Conservation (phyloP, 352 stramenopile genomes). For the Plasmopara muralis region DNA sequence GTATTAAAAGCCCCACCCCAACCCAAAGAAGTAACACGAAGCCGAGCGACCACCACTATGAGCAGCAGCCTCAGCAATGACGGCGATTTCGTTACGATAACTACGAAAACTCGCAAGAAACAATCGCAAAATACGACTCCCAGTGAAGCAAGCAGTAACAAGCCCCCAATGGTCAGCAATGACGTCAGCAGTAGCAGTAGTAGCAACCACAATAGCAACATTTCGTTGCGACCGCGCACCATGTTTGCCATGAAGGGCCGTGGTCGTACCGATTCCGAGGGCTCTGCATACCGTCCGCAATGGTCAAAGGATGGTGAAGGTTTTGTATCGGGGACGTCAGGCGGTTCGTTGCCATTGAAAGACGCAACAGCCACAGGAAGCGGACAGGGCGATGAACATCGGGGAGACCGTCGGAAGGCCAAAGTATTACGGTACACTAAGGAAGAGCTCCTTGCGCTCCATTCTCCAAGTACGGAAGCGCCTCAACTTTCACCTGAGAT, state of each 20-base stretch:
- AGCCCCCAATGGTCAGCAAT: slow-evolving; percentile 12
- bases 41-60: slow-evolving; percentile 15
- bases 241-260: slow-evolving; percentile 87
- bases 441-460: slow-evolving; percentile 71
- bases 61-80: slow-evolving; percentile 36
- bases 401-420: slow-evolving; percentile 46
- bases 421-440: slow-evolving; percentile 82
- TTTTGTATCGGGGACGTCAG: slow-evolving; percentile 47
- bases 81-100: slow-evolving; percentile 77
- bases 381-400: slow-evolving; percentile 23
- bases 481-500: slow-evolving; percentile 58
- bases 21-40: slow-evolving; percentile 13
- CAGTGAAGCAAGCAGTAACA: slow-evolving; percentile 15
- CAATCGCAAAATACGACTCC: slow-evolving; percentile 11
- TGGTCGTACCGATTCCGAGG: slow-evolving; percentile 61
- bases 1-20: slow-evolving; percentile 5
- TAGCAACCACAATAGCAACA: slow-evolving; percentile 27
- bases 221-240: slow-evolving; percentile 75
- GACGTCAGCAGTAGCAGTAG: slow-evolving; percentile 3
- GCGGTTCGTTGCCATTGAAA: slow-evolving; percentile 28
- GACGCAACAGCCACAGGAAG: slow-evolving; percentile 26
- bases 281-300: slow-evolving; percentile 66
- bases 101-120: slow-evolving; percentile 70
- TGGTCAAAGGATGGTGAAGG: slow-evolving; percentile 84
- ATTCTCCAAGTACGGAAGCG: slow-evolving; percentile 45